phyloP scores from a whole-genome alignment of 176 grass and related monocot genomes.

The Tuctoria greenei region DNA sequence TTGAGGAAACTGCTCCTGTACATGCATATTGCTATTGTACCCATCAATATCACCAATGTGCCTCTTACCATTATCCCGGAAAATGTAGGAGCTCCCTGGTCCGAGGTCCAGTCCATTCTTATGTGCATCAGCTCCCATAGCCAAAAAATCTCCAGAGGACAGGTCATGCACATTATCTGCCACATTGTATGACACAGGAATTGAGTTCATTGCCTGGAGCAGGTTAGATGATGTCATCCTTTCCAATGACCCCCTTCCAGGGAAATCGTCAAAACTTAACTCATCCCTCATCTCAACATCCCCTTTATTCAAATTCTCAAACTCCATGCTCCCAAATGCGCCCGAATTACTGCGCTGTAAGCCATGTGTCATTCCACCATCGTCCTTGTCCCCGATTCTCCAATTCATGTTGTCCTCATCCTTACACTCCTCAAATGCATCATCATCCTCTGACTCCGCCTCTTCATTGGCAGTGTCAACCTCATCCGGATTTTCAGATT shows the following conservation, averaged over 20 bases:
- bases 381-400: conserved; percentile 47
- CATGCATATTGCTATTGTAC: conserved; percentile 51
- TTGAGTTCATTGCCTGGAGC: conserved; percentile 66
- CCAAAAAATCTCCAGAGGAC: conserved; percentile 67
- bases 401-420: conserved; percentile 51
- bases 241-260: conserved; percentile 60
- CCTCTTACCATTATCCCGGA: conserved; percentile 70
- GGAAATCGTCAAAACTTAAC: conserved; percentile 47
- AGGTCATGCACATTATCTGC: conserved; percentile 54
- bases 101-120: conserved; percentile 53
- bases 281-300: conserved; percentile 60
- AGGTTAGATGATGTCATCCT: conserved; percentile 83
- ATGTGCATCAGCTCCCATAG: conserved; percentile 62
- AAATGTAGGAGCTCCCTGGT: conserved; percentile 51
- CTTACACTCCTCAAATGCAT: conserved; percentile 49
- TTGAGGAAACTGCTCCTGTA: conserved; percentile 45
- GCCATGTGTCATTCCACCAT: conserved; percentile 44
- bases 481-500: conserved; percentile 45
- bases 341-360: conserved; percentile 42
- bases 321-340: conserved; percentile 55
- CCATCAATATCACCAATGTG: conserved; percentile 68
- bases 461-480: conserved; percentile 44
- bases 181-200: conserved; percentile 42
- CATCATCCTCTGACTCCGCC: conserved; percentile 36
- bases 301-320: conserved; percentile 80